These are phyloP conservation scores for Pichia phayaonensis DNA, from an alignment of 805 yeast genomes.

Conservation along the genomic window DNA sequence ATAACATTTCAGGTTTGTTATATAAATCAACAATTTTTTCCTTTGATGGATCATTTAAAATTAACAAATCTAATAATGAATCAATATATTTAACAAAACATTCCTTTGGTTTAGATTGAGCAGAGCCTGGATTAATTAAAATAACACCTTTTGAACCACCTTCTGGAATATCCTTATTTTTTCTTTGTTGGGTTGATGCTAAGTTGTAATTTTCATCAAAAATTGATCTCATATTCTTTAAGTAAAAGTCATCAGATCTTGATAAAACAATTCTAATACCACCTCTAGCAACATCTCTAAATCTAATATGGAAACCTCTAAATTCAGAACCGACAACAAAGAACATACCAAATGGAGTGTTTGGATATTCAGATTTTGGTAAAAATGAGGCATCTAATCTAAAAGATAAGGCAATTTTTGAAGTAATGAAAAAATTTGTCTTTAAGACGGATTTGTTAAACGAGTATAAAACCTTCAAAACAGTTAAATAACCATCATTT, in stretches of 20 bases:
- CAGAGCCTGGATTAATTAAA: slow-evolving; percentile 60
- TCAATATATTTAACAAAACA: slow-evolving; percentile 93
- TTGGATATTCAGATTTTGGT: slow-evolving; percentile 83
- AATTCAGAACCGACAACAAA: slow-evolving; percentile 93
- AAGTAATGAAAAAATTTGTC: slow-evolving; percentile 88
- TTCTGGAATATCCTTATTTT: slow-evolving; percentile 97
- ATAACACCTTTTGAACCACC: slow-evolving; percentile 99
- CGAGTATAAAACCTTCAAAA: slow-evolving; percentile 63
- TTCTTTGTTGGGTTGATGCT: slow-evolving; percentile 93
- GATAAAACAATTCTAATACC: slow-evolving; percentile 94
- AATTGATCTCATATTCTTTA: slow-evolving; percentile 75
- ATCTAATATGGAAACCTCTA: slow-evolving; percentile 95
- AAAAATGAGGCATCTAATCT: slow-evolving; percentile 81
- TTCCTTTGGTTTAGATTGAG: slow-evolving; percentile 72
- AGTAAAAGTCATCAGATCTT: slow-evolving; percentile 76
- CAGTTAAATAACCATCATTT: slow-evolving; percentile 71
- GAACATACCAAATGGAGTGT: slow-evolving; percentile 90
- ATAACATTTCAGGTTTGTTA: slow-evolving; percentile 79
- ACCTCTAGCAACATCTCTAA: slow-evolving; percentile 96
- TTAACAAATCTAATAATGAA: slow-evolving; percentile 76
- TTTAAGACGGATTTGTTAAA: slow-evolving; percentile 85
- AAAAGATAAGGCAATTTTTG: slow-evolving; percentile 92
- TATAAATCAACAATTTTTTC: slow-evolving; percentile 81
- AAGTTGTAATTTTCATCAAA: slow-evolving; percentile 95
- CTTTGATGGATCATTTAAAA: slow-evolving; percentile 64